These are phyloP conservation scores for Ophiostoma novo-ulmi DNA, from an alignment of 2,329 filamentous ascomycete genomes.

Conservation along the genomic window DNA sequence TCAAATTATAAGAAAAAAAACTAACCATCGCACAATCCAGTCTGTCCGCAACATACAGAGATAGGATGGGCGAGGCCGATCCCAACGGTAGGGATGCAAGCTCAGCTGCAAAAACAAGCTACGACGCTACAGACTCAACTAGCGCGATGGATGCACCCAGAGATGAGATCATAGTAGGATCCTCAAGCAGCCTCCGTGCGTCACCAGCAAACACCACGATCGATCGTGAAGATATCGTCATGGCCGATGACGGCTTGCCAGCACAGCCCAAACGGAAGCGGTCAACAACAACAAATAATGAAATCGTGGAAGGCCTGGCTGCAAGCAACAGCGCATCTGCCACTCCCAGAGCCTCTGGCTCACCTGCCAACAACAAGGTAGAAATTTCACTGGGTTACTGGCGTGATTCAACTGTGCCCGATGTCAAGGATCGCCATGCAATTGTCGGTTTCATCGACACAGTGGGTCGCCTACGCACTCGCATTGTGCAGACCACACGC, in stretches of 20 bases:
- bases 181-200: slow-evolving; percentile 30
- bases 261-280: slow-evolving; percentile 11
- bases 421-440: slow-evolving; percentile 49
- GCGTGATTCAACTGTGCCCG: slow-evolving; percentile 52
- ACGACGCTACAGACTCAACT: slow-evolving; percentile 23
- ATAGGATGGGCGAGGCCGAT: slow-evolving; percentile 2
- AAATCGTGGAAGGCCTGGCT: background rate
- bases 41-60: background rate
- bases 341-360: slow-evolving; percentile 14
- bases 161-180: slow-evolving; percentile 50
- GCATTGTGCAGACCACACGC: slow-evolving; percentile 49
- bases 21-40: slow-evolving; percentile 21
- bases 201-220: slow-evolving; percentile 33
- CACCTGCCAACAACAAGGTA: slow-evolving; percentile 33
- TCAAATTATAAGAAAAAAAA: background rate
- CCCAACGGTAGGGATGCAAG: background rate
- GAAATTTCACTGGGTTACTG: slow-evolving; percentile 54
- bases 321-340: slow-evolving; percentile 34
- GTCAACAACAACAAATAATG: slow-evolving; percentile 5
- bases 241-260: slow-evolving; percentile 35
- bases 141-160: slow-evolving; percentile 39
- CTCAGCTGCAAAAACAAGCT: background rate
- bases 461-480: slow-evolving; percentile 55
- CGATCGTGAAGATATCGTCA: slow-evolving; percentile 42
- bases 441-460: slow-evolving; percentile 60